Evolutionary conservation across 768 basidiomycete species (phyloP).

Genomic region (Boletus bicolor): DNA sequence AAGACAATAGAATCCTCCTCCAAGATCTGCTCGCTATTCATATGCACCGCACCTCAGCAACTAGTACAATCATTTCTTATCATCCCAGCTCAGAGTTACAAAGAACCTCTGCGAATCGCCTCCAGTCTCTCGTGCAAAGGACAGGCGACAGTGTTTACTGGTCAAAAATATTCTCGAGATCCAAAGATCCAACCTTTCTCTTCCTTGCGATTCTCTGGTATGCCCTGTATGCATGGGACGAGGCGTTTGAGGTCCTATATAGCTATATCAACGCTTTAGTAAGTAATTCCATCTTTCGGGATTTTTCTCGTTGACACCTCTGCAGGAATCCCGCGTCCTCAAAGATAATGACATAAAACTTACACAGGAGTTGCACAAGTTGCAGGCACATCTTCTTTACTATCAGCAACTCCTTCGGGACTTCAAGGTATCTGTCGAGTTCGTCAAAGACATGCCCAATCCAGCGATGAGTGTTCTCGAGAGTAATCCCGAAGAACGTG

Average conservation of each 20-base stretch:
- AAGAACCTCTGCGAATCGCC: slow-evolving; percentile 28
- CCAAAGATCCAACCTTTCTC: slow-evolving; percentile 53
- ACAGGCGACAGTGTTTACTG: slow-evolving; percentile 35
- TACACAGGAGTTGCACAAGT: slow-evolving; percentile 53
- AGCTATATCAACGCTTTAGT: slow-evolving; percentile 49
- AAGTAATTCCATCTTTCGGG: slow-evolving; percentile 7
- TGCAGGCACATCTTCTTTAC: slow-evolving; percentile 58
- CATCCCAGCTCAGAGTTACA: slow-evolving; percentile 26
- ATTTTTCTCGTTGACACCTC: not conserved
- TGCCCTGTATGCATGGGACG: slow-evolving; percentile 60
- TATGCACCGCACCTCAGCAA: slow-evolving; percentile 39
- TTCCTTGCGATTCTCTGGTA: slow-evolving; percentile 56
- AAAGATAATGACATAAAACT: slow-evolving; percentile 38
- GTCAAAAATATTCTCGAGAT: slow-evolving; percentile 27
- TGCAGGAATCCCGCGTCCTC: slow-evolving; percentile 48
- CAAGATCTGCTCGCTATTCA: slow-evolving; percentile 54
- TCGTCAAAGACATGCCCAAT: slow-evolving; percentile 46
- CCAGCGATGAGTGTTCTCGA: slow-evolving; percentile 40
- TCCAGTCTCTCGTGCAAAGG: slow-evolving; percentile 28
- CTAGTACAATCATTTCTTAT: slow-evolving; percentile 28
- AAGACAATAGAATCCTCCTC: slow-evolving; percentile 23
- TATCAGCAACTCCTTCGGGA: slow-evolving; percentile 53
- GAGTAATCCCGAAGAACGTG: slow-evolving; percentile 1
- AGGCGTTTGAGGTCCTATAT: slow-evolving; percentile 51
- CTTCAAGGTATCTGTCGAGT: slow-evolving; percentile 48